phyloP scores from a whole-genome alignment of 1,284 basidiomycete species.

The Ceratobasidium theobromae region DNA sequence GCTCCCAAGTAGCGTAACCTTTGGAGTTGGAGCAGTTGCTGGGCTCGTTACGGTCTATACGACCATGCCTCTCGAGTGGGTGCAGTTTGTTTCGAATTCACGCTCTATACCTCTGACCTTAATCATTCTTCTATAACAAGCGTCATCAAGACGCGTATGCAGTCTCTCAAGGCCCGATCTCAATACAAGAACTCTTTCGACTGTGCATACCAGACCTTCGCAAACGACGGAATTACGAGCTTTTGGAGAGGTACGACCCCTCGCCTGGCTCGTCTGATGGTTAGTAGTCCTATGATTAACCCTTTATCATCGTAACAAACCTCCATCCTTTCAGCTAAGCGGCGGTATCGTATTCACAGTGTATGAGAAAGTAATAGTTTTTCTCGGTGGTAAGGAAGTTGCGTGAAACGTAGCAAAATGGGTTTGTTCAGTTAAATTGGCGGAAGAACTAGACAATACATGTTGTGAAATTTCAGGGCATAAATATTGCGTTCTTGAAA shows the following conservation, averaged over 20 bases:
- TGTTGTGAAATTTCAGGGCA: not conserved
- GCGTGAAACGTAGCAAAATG: constrained; percentile 1
- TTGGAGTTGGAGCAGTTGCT: constrained; percentile 90
- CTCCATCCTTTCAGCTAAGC: constrained; percentile 50
- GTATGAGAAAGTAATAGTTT: constrained; percentile 74
- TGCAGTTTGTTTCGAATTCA: constrained; percentile 35
- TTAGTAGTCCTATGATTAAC: constrained; percentile 49
- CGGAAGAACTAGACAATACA: constrained; percentile 9
- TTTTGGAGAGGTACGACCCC: constrained; percentile 98
- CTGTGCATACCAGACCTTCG: constrained; percentile 88
- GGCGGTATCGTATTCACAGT: constrained; percentile 96
- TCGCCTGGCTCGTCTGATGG: constrained; percentile 77
- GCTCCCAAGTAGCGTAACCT: constrained; percentile 86
- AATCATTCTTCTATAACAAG: no score
- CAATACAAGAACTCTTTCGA: constrained; percentile 93
- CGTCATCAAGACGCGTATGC: constrained; percentile 98
- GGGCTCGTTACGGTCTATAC: constrained; percentile 94
- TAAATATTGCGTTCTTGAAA: not conserved
- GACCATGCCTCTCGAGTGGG: constrained; percentile 92
- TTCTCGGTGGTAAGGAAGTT: constrained; percentile 26
- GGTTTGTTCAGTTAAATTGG: not conserved
- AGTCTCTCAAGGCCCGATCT: constrained; percentile 78
- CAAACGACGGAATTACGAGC: constrained; percentile 80
- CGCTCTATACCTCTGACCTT: not conserved
- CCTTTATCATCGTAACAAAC: constrained; percentile 10